Evolutionary conservation across 73 alveolate species (phyloP), one percentile per base, ranked within the genome.

Genomic region (Paramecium sexaurelia): DNA sequence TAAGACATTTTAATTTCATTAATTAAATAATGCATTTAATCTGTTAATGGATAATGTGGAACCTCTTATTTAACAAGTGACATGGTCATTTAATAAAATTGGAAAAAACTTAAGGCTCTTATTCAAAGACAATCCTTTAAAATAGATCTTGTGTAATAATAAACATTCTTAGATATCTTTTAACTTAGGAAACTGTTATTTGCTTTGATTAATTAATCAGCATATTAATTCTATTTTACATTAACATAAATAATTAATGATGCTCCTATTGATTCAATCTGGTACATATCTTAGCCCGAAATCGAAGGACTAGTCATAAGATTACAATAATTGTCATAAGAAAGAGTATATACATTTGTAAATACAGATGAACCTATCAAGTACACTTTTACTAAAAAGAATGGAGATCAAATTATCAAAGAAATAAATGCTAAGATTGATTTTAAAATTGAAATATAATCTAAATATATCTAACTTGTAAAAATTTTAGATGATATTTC

Each of bases 391-490:
- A 41, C 2, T 11, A 73, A 39, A n/a, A 2, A 27, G 66, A 39
- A 73, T 73, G 55, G 57, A 39, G 43, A 24, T 11, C 17, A 33
- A 29, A 20, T 61, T 3, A 36, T 27, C 11, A 73, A 73, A 39
- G 61, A 73, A 73, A 33, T 73, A 9, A 73, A 73, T n/a, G n/a
- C 57, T n/a, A 20, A 73, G 35, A 73, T 73, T 73, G 32, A 73
- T 27, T 73, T 73, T 73, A 73, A 73, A 27, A 73, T 73, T 9
- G 57, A 39, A 33, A 73, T 27, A 6, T 11, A 73, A 73, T 9
- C 61, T 36, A 73, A 73, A 73, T 36, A 27, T 39, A 29, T 27
- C 9, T 22, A 36, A 36, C 87, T 73, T 6, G 10, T 11, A 17
- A 36, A 36, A 73, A 36, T 36, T 2, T 19, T 73, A 9, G 56